These are phyloP conservation scores for Spergularia bocconei DNA, from an alignment of 148 eudicot species.

Conservation along the genomic window DNA sequence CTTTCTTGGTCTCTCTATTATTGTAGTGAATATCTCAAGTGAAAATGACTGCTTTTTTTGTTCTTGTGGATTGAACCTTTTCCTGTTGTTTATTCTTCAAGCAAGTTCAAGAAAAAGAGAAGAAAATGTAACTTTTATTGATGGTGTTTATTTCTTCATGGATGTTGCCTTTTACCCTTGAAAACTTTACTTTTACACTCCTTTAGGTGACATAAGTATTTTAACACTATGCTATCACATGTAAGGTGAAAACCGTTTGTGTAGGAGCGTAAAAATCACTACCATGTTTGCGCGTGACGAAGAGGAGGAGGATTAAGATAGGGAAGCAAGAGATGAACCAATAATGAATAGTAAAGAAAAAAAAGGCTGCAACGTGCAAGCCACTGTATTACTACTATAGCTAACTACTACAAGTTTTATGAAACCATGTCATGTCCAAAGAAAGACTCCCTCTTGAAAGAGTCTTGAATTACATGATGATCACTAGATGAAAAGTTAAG, in stretches of 20 bases:
- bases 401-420: conserved; percentile 17
- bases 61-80: conserved; percentile 4
- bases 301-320: neutral
- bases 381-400: conserved; percentile 8
- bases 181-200: neutral
- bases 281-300: too few species aligned
- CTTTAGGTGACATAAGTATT: neutral
- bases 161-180: neutral
- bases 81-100: neutral
- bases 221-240: too few species aligned
- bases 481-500: conserved; percentile 40
- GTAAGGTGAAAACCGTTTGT: too few species aligned
- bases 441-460: conserved; percentile 58
- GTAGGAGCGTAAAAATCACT: neutral
- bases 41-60: conserved; percentile 2
- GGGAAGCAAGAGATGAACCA: neutral
- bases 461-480: conserved; percentile 57
- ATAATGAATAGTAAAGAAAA: conserved; percentile 13
- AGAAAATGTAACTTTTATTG: neutral
- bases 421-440: conserved; percentile 67
- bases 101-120: neutral
- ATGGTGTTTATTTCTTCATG: neutral
- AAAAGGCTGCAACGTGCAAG: conserved; percentile 9
- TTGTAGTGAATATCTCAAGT: conserved; percentile 9
- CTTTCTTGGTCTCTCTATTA: conserved; percentile 4